These are phyloP conservation scores for Fonsecaea erecta DNA, from an alignment of 2,329 filamentous ascomycete species.

Conservation along the genomic window DNA sequence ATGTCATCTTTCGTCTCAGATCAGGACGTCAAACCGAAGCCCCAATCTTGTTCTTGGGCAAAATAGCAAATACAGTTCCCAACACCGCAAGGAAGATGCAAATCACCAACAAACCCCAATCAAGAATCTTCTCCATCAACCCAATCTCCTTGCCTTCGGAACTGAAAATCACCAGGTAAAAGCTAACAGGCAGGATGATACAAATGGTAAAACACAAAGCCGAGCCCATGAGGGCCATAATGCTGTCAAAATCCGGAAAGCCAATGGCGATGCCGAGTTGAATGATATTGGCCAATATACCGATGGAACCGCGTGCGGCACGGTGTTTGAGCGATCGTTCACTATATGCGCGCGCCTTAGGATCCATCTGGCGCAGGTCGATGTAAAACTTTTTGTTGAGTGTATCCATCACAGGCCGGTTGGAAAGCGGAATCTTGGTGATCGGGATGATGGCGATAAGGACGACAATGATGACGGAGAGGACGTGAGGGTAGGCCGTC, in stretches of 20 bases:
- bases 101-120: constrained; percentile 70
- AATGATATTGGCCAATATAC: constrained; percentile 68
- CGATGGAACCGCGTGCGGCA: constrained; percentile 64
- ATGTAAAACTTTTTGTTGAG: constrained; percentile 80
- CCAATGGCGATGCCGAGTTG: constrained; percentile 77
- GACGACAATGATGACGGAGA: constrained; percentile 79
- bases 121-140: constrained; percentile 64
- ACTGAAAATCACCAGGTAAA: constrained; percentile 88
- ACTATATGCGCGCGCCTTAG: constrained; percentile 38
- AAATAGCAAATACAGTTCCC: constrained; percentile 85
- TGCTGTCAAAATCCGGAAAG: constrained; percentile 80
- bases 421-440: constrained; percentile 90
- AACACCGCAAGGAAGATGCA: constrained; percentile 72
- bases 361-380: constrained; percentile 55
- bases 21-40: constrained; percentile 35
- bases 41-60: constrained; percentile 76
- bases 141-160: constrained; percentile 72
- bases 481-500: constrained; percentile 70
- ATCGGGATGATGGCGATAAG: constrained; percentile 92
- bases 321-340: constrained; percentile 60
- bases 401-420: constrained; percentile 81
- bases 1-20: not conserved
- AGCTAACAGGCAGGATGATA: constrained; percentile 83
- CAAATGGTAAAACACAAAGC: constrained; percentile 93
- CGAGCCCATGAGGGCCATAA: constrained; percentile 89